Evolutionary conservation across 768 basidiomycete genomes (phyloP).

Genomic region (Phylloporus rhodoxanthus): DNA sequence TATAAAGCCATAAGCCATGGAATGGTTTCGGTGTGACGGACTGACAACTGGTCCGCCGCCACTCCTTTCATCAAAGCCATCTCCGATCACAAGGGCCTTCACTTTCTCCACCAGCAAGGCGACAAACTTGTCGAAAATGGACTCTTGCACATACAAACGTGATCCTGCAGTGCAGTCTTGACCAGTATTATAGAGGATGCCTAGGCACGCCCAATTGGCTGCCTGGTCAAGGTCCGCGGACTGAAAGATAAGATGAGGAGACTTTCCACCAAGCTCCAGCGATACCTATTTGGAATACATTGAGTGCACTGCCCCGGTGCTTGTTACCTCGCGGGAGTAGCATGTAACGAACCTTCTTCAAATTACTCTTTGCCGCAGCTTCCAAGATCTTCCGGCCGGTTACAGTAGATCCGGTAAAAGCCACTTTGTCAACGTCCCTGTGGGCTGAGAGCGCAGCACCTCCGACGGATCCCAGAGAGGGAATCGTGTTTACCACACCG

Average conservation of each 20-base stretch:
- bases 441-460: conserved; percentile 83
- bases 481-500: conserved; percentile 85
- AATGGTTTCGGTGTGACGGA: conserved; percentile 8
- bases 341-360: conserved; percentile 69
- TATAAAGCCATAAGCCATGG: conserved; percentile 5
- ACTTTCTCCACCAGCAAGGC: conserved; percentile 58
- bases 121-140: conserved; percentile 81
- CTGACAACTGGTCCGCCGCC: conserved; percentile 82
- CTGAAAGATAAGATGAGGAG: conserved; percentile 83
- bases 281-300: conserved; percentile 50
- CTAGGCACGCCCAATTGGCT: conserved; percentile 79
- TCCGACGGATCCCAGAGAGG: conserved; percentile 74
- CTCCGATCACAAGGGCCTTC: conserved; percentile 65
- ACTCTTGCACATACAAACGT: conserved; percentile 82
- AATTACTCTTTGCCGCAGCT: conserved; percentile 87
- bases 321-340: conserved; percentile 23
- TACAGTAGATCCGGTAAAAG: conserved; percentile 88
- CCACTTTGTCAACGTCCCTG: conserved; percentile 85
- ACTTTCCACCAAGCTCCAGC: conserved; percentile 92
- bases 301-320: conserved; percentile 10
- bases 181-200: conserved; percentile 85
- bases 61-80: conserved; percentile 70
- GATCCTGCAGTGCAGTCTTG: conserved; percentile 94
- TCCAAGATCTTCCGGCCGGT: conserved; percentile 89
- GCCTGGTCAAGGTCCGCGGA: conserved; percentile 85